Base-by-base conservation (phyloP, 108 stramenopile species). In the Fistulifera pelliculosa region DNA sequence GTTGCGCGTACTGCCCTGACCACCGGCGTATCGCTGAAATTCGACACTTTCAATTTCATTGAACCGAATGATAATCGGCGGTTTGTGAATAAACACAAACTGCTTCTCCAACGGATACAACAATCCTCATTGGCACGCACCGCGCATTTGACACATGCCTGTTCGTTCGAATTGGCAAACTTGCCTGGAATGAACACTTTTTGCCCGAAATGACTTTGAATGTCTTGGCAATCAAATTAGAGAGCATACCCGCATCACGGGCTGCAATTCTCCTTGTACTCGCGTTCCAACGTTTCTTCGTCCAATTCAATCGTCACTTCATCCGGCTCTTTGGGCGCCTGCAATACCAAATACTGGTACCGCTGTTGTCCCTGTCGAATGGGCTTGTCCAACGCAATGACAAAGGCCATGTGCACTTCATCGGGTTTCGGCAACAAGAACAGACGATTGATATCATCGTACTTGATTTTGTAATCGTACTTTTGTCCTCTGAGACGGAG, bases 51-150 rank as follows among this genome's bases (percentile, higher is more conserved):
- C 91, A 18, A 99, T 76, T 58, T 99, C 99, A 44, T 94, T 94
- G 74, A 95, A 97, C 31, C 94, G 89, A 69, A 99, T 92, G 47
- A 96, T 59, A 25, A 95, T 79, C 27, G 98, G 92, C 0, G 99
- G 99, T 72, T 98, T 98, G 87, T 99, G 95, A 52, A 99, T 97
- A 79, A 98, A 99, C 62, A 99, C 81, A 77, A 99, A 97, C 56
- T 94, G 90, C 80, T 96, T 96, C 58, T 98, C 94, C 39, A 99
- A 75, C 5, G 98, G 98, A 64, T 97, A 99, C 28, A 99, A 79
- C 49, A 90, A 72, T 11, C 99, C 99, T 97, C 95, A 67, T 93
- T 96, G 54, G 97, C 95, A 6, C 86, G 85, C 27, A 86, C 52
- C 0, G 90, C 90, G 53, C 86, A 92, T 52, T 92, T 88, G 54